Evolutionary conservation across 179 eudicot genomes (phyloP).

Genomic region (Beta macrorhiza): DNA sequence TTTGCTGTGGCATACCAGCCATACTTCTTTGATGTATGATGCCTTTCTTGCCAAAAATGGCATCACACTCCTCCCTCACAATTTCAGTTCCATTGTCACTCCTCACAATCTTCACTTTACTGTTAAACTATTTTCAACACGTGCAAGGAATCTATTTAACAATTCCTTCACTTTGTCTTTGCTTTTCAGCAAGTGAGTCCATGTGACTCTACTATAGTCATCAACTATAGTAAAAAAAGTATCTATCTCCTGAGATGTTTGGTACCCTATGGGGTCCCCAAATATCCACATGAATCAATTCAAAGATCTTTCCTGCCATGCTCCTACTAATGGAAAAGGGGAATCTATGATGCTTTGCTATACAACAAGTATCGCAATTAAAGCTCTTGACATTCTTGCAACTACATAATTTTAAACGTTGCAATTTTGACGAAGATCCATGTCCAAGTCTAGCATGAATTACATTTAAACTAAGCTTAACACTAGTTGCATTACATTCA

Average conservation of each 20-base stretch:
- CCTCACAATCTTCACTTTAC: neutral
- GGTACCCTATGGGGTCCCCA: neutral
- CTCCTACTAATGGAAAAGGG: too few relatives aligned
- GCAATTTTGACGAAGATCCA: too few relatives aligned
- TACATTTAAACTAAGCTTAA: too few relatives aligned
- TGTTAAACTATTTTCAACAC: neutral
- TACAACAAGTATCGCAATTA: neutral
- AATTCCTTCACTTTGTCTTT: neutral
- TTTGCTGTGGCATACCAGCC: too few relatives aligned
- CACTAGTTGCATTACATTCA: too few relatives aligned
- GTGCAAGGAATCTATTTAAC: neutral
- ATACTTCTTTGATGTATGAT: too few relatives aligned
- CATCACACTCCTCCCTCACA: neutral
- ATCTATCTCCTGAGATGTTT: neutral
- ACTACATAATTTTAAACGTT: neutral
- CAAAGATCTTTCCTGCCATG: too few relatives aligned
- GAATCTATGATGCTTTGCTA: too few relatives aligned
- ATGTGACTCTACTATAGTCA: neutral
- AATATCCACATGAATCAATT: too few relatives aligned
- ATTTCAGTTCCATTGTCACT: neutral
- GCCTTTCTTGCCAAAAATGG: neutral
- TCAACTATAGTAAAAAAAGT: neutral
- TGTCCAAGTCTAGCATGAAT: neutral
- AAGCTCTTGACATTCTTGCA: neutral
- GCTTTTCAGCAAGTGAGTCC: neutral